These are phyloP conservation scores for Fusarium sp. DNA, from an alignment of 2,329 filamentous ascomycete species.

Conservation along the genomic window DNA sequence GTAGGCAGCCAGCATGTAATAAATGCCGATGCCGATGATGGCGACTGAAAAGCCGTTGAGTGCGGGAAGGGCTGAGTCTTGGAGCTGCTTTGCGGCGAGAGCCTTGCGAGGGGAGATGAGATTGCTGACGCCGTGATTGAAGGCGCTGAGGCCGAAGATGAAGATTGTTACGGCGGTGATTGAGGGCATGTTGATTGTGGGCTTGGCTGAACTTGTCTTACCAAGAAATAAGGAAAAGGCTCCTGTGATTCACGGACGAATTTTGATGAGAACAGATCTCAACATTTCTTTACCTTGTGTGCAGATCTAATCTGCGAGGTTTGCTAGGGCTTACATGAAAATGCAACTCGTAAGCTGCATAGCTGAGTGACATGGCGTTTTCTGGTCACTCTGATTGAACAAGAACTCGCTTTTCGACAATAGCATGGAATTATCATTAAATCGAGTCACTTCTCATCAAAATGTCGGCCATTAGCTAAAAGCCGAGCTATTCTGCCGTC, in stretches of 20 bases:
- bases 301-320: not conserved
- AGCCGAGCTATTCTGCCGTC: not conserved
- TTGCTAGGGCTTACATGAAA: not conserved
- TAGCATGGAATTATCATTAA: not conserved
- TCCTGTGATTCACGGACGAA: not conserved
- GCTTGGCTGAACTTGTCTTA: not conserved
- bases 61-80: constrained; percentile 17
- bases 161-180: constrained; percentile 10
- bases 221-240: rapidly evolving
- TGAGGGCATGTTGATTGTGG: not conserved
- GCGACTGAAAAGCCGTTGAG: constrained; percentile 30
- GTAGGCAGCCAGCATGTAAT: constrained; percentile 18
- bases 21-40: constrained; percentile 17
- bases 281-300: not conserved
- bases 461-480: not conserved
- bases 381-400: not conserved
- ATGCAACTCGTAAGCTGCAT: not conserved
- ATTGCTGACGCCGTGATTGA: constrained; percentile 21
- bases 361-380: not conserved
- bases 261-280: not conserved
- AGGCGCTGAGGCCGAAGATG: constrained; percentile 25
- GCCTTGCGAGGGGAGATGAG: constrained; percentile 24
- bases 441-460: not conserved
- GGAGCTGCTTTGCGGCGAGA: constrained; percentile 17
- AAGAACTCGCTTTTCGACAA: not conserved